Evolutionary conservation across 2,329 filamentous ascomycete species (phyloP).

Genomic region (Calycina marina): DNA sequence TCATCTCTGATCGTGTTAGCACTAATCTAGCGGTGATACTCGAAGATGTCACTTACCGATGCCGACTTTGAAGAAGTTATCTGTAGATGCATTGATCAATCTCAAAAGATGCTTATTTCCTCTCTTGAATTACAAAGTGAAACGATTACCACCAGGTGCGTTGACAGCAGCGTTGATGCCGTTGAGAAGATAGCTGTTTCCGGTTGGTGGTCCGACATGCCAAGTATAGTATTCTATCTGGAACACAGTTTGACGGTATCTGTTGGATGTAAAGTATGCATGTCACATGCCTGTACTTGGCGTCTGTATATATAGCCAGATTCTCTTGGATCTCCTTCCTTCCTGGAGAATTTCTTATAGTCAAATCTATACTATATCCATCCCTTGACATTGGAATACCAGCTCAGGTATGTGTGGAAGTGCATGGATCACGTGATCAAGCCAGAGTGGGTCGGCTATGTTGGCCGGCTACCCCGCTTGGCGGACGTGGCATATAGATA

Average conservation of each 20-base stretch:
- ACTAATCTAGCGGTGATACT: background rate
- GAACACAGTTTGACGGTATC: background rate
- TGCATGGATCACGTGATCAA: too few relatives aligned
- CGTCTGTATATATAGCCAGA: too few relatives aligned
- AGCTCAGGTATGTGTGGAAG: too few relatives aligned
- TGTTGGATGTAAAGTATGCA: too few relatives aligned
- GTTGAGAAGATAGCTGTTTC: background rate
- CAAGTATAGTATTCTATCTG: background rate
- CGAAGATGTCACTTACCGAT: slow-evolving; percentile 23
- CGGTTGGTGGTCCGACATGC: background rate
- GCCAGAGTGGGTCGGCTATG: too few relatives aligned
- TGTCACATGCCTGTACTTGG: too few relatives aligned
- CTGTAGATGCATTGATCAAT: slow-evolving; percentile 17
- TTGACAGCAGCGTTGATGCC: background rate
- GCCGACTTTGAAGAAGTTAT: slow-evolving; percentile 29
- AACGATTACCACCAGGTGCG: background rate
- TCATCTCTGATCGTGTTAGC: background rate
- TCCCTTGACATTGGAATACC: too few relatives aligned
- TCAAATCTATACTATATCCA: too few relatives aligned
- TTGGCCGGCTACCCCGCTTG: too few relatives aligned
- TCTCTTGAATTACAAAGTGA: background rate
- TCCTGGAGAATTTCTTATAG: too few relatives aligned
- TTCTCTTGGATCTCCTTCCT: too few relatives aligned
- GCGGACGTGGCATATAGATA: too few relatives aligned
- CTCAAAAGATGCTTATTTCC: background rate